Evolutionary conservation across 768 basidiomycete genomes (phyloP).

Genomic region (Antrodiella citrinella): DNA sequence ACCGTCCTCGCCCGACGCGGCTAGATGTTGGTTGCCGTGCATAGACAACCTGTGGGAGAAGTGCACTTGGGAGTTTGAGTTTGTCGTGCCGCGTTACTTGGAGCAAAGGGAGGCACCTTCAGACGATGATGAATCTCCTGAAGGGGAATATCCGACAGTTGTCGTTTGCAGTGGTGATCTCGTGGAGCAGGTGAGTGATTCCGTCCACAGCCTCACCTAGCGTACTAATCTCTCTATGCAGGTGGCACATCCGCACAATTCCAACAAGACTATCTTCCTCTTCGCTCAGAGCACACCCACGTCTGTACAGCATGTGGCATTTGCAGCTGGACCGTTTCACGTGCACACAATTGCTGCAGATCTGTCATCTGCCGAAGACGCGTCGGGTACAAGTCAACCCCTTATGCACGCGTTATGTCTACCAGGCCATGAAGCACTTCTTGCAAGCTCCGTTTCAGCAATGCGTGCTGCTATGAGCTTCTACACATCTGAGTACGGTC

Average conservation of each 20-base stretch:
- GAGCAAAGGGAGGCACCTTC: conserved; percentile 51
- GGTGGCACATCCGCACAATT: conserved; percentile 91
- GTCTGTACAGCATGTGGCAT: conserved; percentile 93
- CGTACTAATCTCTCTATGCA: no score
- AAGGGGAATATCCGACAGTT: conserved; percentile 65
- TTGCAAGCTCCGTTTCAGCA: conserved; percentile 63
- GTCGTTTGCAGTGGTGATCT: conserved; percentile 94
- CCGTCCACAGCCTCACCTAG: conserved; percentile 3
- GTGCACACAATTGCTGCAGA: conserved; percentile 62
- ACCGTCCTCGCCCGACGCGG: conserved; percentile 80
- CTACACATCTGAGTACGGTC: conserved; percentile 86
- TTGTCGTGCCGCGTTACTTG: conserved; percentile 80
- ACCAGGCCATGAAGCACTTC: conserved; percentile 73
- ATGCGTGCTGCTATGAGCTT: conserved; percentile 89
- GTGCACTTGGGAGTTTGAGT: conserved; percentile 98
- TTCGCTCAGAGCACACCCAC: conserved; percentile 83
- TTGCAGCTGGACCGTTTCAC: conserved; percentile 93
- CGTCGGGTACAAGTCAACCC: conserved; percentile 53
- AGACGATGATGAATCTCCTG: conserved; percentile 35
- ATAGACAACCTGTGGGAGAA: conserved; percentile 92
- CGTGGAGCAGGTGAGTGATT: conserved; percentile 70
- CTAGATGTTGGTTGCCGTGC: conserved; percentile 99
- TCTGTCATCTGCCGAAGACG: conserved; percentile 49
- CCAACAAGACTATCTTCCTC: conserved; percentile 90
- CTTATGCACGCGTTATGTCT: conserved; percentile 89